Percentiles rank a stretch among this genome's conserved stretches.
These are phyloP conservation scores for Penicillium sp. DNA, from an alignment of 2,329 filamentous ascomycete genomes.

Conservation along the genomic window DNA sequence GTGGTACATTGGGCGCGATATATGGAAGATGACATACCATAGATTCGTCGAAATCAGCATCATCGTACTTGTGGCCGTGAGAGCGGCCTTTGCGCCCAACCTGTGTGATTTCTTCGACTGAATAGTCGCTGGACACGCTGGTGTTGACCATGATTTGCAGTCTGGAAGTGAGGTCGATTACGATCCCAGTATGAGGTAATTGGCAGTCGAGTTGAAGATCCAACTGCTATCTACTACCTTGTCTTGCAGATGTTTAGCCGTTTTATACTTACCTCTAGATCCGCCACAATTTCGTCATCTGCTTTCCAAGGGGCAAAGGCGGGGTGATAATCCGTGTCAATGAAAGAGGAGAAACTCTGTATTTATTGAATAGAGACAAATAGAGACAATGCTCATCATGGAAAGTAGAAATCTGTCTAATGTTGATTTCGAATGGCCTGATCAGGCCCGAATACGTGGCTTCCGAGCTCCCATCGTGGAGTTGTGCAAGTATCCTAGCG, in stretches of 20 bases:
- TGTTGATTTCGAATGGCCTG: neutral
- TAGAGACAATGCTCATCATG: neutral
- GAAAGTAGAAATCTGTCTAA: neutral
- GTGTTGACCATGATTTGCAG: constrained; percentile 1
- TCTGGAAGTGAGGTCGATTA: neutral
- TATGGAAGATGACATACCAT: neutral
- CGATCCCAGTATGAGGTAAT: neutral
- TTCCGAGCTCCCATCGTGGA: neutral
- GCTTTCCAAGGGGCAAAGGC: neutral
- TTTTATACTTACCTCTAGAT: constrained; percentile 4
- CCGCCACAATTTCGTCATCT: constrained; percentile 17
- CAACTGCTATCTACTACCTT: neutral
- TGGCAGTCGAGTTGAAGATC: neutral
- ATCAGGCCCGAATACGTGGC: neutral
- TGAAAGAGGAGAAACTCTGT: neutral
- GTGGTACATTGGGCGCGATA: neutral
- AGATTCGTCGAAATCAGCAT: constrained; percentile 9
- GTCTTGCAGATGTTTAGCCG: neutral
- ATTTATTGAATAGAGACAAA: neutral
- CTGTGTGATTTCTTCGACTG: constrained; percentile 13
- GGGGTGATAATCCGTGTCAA: neutral
- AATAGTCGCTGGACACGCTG: constrained; percentile 1
- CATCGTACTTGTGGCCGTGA: constrained; percentile 13
- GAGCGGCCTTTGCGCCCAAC: constrained; percentile 10
- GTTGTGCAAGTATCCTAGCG: neutral